Percentiles rank a stretch among this genome's conserved stretches.
phyloP scores from a whole-genome alignment of 2,329 filamentous ascomycete genomes.

The Fusarium decemcellulare region DNA sequence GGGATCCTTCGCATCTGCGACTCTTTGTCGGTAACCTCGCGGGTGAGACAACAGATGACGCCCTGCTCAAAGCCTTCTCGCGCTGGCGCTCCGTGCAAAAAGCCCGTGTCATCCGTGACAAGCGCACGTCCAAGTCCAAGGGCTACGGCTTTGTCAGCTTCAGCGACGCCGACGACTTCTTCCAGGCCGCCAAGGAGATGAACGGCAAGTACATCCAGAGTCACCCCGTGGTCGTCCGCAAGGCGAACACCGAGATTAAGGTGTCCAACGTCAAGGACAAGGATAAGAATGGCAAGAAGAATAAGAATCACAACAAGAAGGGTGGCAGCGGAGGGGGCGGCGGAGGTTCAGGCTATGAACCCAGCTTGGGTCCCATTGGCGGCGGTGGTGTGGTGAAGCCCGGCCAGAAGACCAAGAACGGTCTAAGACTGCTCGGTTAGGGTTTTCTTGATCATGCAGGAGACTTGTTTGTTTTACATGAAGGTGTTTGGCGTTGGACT shows the following conservation, averaged over 20 bases:
- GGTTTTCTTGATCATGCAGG: not conserved
- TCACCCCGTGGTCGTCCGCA: conserved; percentile 89
- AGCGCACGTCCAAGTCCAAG: conserved; percentile 95
- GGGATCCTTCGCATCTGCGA: conserved; percentile 94
- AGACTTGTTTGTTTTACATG: not conserved
- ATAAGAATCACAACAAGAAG: conserved; percentile 56
- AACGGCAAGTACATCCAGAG: conserved; percentile 99
- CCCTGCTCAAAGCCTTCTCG: conserved; percentile 92
- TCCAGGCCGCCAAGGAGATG: conserved; percentile 97
- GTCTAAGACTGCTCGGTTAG: conserved; percentile 72
- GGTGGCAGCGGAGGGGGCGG: conserved; percentile 48
- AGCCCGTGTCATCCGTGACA: conserved; percentile 93
- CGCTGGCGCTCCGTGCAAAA: conserved; percentile 92
- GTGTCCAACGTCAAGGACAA: conserved; percentile 78
- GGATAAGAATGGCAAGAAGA: conserved; percentile 55
- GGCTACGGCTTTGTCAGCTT: conserved; percentile 98
- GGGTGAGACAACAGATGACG: conserved; percentile 97
- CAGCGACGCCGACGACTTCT: conserved; percentile 94
- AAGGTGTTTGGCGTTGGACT: conserved; percentile 41
- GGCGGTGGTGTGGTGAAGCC: conserved; percentile 72
- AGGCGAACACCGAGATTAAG: conserved; percentile 93
- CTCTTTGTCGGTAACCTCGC: conserved; percentile 97
- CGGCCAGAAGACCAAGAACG: conserved; percentile 77
- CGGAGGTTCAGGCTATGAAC: conserved; percentile 60
- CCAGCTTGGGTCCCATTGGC: conserved; percentile 63